Percentiles rank a stretch among this genome's conserved stretches.
phyloP scores from a whole-genome alignment of 2,329 filamentous ascomycete genomes.

The Verticillium nonalfalfae region DNA sequence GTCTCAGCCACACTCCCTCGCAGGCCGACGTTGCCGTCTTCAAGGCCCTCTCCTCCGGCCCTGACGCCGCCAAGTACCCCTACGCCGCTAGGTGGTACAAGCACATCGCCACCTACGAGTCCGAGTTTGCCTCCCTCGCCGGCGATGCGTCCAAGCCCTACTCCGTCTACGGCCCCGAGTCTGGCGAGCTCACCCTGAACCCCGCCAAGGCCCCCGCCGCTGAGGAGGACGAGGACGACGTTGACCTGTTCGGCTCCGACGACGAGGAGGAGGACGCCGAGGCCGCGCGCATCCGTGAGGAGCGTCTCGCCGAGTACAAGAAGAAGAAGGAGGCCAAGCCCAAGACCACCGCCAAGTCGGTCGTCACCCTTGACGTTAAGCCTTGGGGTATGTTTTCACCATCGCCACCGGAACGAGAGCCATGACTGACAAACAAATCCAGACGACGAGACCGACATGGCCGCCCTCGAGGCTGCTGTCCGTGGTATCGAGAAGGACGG shows the following conservation, averaged over 20 bases:
- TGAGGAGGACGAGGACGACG: conserved; percentile 71
- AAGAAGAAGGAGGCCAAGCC: conserved; percentile 94
- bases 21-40: conserved; percentile 95
- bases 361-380: conserved; percentile 95
- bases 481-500: conserved; percentile 84
- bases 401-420: not conserved
- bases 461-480: conserved; percentile 71
- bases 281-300: conserved; percentile 76
- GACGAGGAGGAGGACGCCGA: conserved; percentile 92
- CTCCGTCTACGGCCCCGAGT: conserved; percentile 88
- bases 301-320: conserved; percentile 87
- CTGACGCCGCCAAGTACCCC: conserved; percentile 82
- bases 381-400: conserved; percentile 76
- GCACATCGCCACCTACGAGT: conserved; percentile 90
- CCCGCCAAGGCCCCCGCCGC: conserved; percentile 74
- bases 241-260: conserved; percentile 90
- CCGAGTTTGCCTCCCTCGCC: conserved; percentile 83
- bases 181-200: conserved; percentile 70
- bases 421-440: conserved; percentile 13
- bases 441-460: conserved; percentile 95
- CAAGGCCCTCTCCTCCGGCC: conserved; percentile 76
- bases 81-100: conserved; percentile 98
- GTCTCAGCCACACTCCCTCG: conserved; percentile 55
- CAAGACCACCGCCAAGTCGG: conserved; percentile 90
- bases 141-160: conserved; percentile 87